Evolutionary conservation across 2,329 filamentous ascomycete species (phyloP), one percentile per base, ranked within the genome.

Genomic region (Penicillium aurantiogriseum): DNA sequence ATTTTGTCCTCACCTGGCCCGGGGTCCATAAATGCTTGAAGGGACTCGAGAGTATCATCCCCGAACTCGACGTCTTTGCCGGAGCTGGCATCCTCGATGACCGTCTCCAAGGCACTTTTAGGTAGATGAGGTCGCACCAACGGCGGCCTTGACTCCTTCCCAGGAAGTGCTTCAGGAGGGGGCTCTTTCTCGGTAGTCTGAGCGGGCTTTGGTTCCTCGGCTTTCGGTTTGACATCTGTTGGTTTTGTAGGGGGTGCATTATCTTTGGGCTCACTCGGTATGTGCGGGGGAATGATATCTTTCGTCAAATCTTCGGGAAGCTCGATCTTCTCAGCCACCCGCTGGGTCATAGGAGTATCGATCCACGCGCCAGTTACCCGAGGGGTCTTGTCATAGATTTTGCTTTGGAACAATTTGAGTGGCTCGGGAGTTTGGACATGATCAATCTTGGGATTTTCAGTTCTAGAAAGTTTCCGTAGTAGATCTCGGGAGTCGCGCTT

Each of bases 331-430:
- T 57, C 54, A 6, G 65, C 46, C 29, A 67, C 60, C 33, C 71
- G 69, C 51, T 77, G 75, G 13, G 77, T 75, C 62, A 78, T 65
- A 4, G 78, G 77, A 1, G 78, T 80, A 61, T 80, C 77, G 35
- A 79, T 74, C 76, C 77, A 80, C 2, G 76, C 77, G 13, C 78
- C 78, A 19, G 73, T 74, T 10, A 79, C 76, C 38, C 74, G 69
- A 3, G 78, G 78, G 2, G 78, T 80, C 60, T 78, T 77, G 35
- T 74, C 71, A 36, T 76, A 74, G 21, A 76, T 68, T 27, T 63
- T 69, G 15, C 67, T 65, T 33, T 71, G 64, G 15, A 65, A 64
- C 6, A 65, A 49, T 51, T 72, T 76, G 25, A 66, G 57, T 45
- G 65, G 65, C 38, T 76, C 71, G 3, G 75, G 76, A 0, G 75